Percentiles rank a stretch among this genome's conserved stretches.
phyloP scores from a whole-genome alignment of 306 rosid species.

The barrel medic (Medicago truncatula) region MtrunA17r5.0-ANR NC_053045.1:41847001-41847500 shows the following conservation, averaged over 20 bases:
- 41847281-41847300: no score
- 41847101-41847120: conserved; percentile 57
- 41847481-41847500: background rate
- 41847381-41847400: background rate
- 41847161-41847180: background rate
- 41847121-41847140: conserved; percentile 16
- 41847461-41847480: background rate
- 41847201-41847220: conserved; percentile 24
- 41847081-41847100: conserved; percentile 47
- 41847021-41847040: conserved; percentile 7
- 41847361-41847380: background rate
- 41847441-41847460: background rate
- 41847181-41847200: conserved; percentile 42
- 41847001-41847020: conserved; percentile 39
- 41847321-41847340: no score
- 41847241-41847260: no score
- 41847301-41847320: no score
- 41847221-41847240: background rate
- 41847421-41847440: background rate
- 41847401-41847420: no score
- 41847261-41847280: no score
- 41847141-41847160: conserved; percentile 38
- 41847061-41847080: conserved; percentile 43
- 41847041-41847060: conserved; percentile 39
- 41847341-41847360: no score